Percentiles rank a stretch among this genome's conserved stretches.
phyloP scores from a whole-genome alignment of 163 green algal genomes.

The Chlamydomonas reinhardtii region DNA sequence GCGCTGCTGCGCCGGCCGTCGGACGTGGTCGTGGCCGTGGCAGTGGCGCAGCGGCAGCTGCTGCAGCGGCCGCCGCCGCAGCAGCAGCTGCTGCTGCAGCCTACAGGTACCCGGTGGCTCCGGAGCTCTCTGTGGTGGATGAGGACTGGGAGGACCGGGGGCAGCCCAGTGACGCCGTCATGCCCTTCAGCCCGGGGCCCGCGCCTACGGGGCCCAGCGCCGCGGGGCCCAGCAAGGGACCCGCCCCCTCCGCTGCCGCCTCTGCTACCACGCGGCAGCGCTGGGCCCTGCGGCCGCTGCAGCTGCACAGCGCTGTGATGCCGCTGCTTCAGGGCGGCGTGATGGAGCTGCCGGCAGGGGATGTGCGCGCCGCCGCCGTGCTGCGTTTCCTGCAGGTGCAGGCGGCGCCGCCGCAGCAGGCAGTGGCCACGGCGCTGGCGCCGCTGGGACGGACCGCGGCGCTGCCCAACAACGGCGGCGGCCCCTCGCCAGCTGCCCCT shows the following conservation, averaged over 20 bases:
- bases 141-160: constrained; percentile 35
- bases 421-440: not conserved
- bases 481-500: not conserved
- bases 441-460: not conserved
- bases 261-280: not conserved
- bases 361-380: not conserved
- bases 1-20: no score
- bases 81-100: not conserved
- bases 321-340: constrained; percentile 21
- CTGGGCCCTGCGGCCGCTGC: constrained; percentile 4
- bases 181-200: not conserved
- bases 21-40: not conserved
- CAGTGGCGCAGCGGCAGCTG: not conserved
- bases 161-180: not conserved
- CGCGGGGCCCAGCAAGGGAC: no score
- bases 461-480: not conserved
- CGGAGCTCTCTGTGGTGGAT: not conserved
- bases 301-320: constrained; percentile 9
- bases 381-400: constrained; percentile 49
- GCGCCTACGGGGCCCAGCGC: no score
- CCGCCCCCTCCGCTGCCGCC: no score
- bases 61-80: not conserved
- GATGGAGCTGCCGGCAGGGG: constrained; percentile 1
- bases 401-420: not conserved
- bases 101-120: constrained; percentile 7